Conservation (phyloP, 2,329 filamentous ascomycete genomes). For the Pseudogymnoascus sp. region DNA sequence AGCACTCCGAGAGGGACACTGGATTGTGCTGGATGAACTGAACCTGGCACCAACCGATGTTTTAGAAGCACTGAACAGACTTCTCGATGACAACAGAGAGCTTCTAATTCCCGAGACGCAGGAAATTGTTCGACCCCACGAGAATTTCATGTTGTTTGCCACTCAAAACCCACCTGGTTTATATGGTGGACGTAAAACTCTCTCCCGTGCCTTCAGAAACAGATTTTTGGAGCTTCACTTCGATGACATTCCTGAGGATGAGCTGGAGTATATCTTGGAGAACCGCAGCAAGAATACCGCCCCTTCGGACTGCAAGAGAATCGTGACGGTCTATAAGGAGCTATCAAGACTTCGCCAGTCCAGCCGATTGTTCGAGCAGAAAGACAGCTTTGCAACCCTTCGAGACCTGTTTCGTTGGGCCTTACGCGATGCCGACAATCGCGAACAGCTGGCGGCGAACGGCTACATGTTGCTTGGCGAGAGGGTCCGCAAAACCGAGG, state of each 20-base stretch:
- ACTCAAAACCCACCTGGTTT: constrained; percentile 95
- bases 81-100: constrained; percentile 94
- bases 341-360: constrained; percentile 85
- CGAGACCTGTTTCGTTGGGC: constrained; percentile 97
- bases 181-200: constrained; percentile 87
- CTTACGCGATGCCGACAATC: constrained; percentile 70
- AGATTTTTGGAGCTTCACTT: constrained; percentile 95
- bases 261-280: constrained; percentile 85
- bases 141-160: constrained; percentile 95
- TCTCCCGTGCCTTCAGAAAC: constrained; percentile 93
- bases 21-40: constrained; percentile 96
- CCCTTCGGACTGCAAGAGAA: constrained; percentile 81
- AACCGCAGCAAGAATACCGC: constrained; percentile 79
- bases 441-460: constrained; percentile 82
- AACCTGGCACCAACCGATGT: constrained; percentile 97
- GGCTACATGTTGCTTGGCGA: constrained; percentile 96
- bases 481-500: constrained; percentile 83
- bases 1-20: constrained; percentile 85
- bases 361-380: constrained; percentile 87
- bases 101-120: constrained; percentile 94
- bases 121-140: constrained; percentile 82
- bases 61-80: constrained; percentile 86
- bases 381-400: constrained; percentile 92
- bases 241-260: constrained; percentile 93
- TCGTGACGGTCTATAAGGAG: constrained; percentile 90